Percentiles rank a stretch among this genome's conserved stretches.
These are phyloP conservation scores for Pythium angustatum DNA, from an alignment of 352 stramenopile species.

Conservation along the genomic window DNA sequence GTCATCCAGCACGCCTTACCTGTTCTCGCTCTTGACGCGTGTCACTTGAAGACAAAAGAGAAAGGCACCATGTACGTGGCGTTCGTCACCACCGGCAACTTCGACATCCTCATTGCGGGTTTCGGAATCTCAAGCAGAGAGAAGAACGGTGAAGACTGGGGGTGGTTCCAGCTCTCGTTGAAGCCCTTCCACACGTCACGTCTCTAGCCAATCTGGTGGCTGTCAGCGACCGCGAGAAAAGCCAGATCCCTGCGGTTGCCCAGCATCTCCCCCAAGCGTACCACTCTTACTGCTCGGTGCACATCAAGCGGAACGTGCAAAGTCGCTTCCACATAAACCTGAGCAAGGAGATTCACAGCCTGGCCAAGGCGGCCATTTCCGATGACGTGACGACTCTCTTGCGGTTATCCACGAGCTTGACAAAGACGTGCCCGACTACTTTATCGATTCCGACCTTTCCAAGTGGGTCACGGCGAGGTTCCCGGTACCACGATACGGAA, in stretches of 20 bases:
- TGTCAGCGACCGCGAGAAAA: slow-evolving; percentile 14
- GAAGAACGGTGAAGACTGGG: slow-evolving; percentile 5
- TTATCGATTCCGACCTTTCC: neutral
- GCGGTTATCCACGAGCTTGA: neutral
- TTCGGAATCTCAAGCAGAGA: neutral
- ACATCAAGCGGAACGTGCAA: slow-evolving; percentile 16
- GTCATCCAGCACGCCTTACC: slow-evolving; percentile 2
- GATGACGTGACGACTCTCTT: neutral
- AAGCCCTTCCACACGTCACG: neutral
- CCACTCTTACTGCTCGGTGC: slow-evolving; percentile 2
- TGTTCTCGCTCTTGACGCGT: slow-evolving; percentile 12
- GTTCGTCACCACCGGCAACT: slow-evolving; percentile 15
- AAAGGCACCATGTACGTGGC: slow-evolving; percentile 13
- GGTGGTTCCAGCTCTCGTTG: neutral
- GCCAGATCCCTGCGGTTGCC: neutral
- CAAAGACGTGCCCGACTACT: neutral
- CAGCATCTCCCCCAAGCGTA: neutral
- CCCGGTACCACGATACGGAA: neutral
- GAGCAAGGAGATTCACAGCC: neutral
- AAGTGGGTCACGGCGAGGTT: neutral
- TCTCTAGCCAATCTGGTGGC: neutral
- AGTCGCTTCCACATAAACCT: neutral
- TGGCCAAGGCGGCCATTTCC: neutral
- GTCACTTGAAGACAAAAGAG: slow-evolving; percentile 14
- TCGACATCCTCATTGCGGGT: slow-evolving; percentile 9